Percentiles rank a stretch among this genome's conserved stretches.
Evolutionary conservation across 1,284 basidiomycete species (phyloP).

Genomic region (Trichosporon asahii): DNA sequence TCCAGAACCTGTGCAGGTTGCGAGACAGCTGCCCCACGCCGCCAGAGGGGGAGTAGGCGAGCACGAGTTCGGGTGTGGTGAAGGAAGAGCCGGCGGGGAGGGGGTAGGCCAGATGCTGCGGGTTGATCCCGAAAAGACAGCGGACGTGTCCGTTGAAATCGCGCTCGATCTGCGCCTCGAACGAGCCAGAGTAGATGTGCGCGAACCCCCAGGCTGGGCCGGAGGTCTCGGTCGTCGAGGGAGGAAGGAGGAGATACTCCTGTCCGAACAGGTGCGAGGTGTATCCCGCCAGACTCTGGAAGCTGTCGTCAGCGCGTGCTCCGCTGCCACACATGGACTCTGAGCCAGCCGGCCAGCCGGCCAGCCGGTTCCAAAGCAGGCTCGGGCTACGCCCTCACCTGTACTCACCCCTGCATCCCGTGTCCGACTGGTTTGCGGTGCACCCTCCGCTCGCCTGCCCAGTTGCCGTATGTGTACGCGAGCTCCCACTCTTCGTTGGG

Average conservation of each 20-base stretch:
- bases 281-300: neutral
- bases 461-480: conserved; percentile 32
- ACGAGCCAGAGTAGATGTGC: conserved; percentile 35
- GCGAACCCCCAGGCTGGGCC: conserved; percentile 33
- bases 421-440: conserved; percentile 24
- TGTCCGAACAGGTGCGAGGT: conserved; percentile 39
- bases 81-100: conserved; percentile 30
- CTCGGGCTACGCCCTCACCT: neutral
- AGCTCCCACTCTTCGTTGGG: conserved; percentile 29
- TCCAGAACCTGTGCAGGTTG: conserved; percentile 30
- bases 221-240: conserved; percentile 26
- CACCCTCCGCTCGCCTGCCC: conserved; percentile 29
- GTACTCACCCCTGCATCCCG: conserved; percentile 36
- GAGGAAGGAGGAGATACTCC: conserved; percentile 31
- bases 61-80: conserved; percentile 36
- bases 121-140: conserved; percentile 34
- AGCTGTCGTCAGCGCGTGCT: too few relatives aligned
- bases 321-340: too few relatives aligned
- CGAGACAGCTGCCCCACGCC: conserved; percentile 37
- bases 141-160: conserved; percentile 24
- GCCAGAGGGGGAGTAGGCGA: conserved; percentile 20
- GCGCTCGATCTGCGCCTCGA: conserved; percentile 29
- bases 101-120: conserved; percentile 32
- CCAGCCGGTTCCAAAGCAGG: too few relatives aligned
- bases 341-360: too few relatives aligned